Conservation (phyloP, 2,329 filamentous ascomycete species). For the Pseudogymnoascus sp. region DNA sequence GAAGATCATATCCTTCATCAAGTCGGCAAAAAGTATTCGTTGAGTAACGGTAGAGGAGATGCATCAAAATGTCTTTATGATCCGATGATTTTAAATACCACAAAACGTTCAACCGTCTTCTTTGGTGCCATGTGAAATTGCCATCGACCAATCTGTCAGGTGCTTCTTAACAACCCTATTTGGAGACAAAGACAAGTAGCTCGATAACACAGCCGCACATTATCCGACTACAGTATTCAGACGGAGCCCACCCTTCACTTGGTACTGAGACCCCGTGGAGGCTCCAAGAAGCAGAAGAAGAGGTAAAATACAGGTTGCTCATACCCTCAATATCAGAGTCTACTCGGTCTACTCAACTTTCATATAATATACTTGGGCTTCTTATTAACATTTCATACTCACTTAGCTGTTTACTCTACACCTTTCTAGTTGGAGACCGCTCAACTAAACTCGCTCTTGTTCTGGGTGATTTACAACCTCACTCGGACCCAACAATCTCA, state of each 20-base stretch:
- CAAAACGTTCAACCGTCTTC: neutral
- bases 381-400: neutral
- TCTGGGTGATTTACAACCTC: neutral
- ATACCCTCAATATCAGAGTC: neutral
- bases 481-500: neutral
- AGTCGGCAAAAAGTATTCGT: conserved; percentile 53
- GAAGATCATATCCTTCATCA: conserved; percentile 76
- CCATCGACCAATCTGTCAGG: conserved; percentile 75
- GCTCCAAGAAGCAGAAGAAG: conserved; percentile 29
- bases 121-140: conserved; percentile 44
- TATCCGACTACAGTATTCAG: conserved; percentile 95
- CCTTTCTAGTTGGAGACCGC: neutral
- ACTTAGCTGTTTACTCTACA: neutral
- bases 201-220: conserved; percentile 84
- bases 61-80: neutral
- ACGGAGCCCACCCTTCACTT: conserved; percentile 78
- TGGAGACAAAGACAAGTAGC: conserved; percentile 81
- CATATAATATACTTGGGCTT: neutral
- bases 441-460: neutral
- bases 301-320: neutral
- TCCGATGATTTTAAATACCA: neutral
- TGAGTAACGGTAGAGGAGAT: neutral
- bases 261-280: conserved; percentile 72
- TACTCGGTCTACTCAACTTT: neutral
- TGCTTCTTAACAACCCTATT: conserved; percentile 50